These are phyloP conservation scores for Amborella trichopoda DNA, from an alignment of 164 flowering plant species.

Conservation along the genomic window DNA sequence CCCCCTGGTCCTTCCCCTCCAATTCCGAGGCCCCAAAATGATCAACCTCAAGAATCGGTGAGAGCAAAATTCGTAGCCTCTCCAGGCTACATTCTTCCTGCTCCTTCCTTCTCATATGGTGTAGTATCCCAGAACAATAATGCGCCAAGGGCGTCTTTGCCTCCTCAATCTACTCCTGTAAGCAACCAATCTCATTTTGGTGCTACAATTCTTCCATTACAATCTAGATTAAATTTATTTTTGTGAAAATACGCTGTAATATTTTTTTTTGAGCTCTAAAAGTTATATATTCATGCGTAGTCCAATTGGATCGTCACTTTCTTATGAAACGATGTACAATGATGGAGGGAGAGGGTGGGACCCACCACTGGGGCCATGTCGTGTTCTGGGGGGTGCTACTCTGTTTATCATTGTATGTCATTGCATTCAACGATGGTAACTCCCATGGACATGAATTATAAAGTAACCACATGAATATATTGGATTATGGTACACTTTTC, in stretches of 20 bases:
- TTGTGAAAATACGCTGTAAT: neutral
- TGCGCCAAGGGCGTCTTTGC: constrained; percentile 16
- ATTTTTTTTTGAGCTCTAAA: neutral
- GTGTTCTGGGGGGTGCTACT: no score
- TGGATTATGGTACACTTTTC: neutral
- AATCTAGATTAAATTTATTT: neutral
- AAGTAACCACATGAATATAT: neutral
- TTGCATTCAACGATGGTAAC: no score
- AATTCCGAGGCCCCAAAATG: constrained; percentile 10
- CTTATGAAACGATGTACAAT: no score
- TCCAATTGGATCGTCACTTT: no score
- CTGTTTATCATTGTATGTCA: no score
- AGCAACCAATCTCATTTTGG: constrained; percentile 9
- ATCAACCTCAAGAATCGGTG: constrained; percentile 13
- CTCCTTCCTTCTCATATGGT: constrained; percentile 22
- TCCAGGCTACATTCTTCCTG: constrained; percentile 15
- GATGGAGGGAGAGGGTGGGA: no score
- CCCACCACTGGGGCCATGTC: no score
- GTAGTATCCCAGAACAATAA: constrained; percentile 9
- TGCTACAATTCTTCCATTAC: neutral
- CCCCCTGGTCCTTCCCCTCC: constrained; percentile 8
- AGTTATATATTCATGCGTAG: neutral
- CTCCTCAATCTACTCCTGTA: constrained; percentile 17
- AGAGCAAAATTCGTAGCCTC: constrained; percentile 11
- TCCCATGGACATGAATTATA: neutral